A percentile compares a stretch with the other conserved stretches of the same genome.
phyloP scores from a whole-genome alignment of 2,329 filamentous ascomycete species.

The Hymenoscyphus occultus region DNA sequence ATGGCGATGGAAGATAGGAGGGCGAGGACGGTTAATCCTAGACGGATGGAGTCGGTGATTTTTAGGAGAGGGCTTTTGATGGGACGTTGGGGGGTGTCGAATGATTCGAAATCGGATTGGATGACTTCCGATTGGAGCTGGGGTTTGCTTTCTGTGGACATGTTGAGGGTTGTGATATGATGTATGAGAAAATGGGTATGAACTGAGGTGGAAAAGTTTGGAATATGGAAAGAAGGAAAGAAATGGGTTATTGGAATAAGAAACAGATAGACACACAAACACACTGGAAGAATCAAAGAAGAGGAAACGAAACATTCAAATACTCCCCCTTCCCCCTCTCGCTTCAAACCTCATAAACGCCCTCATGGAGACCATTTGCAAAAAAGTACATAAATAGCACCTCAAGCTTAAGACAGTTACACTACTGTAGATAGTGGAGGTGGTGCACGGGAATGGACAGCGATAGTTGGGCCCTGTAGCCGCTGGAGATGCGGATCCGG shows the following conservation, averaged over 20 bases:
- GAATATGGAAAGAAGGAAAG: constrained; percentile 16
- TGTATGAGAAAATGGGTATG: not conserved
- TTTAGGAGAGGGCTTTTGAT: constrained; percentile 13
- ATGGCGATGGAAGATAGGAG: constrained; percentile 51
- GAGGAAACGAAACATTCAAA: constrained; percentile 32
- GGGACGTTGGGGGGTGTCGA: constrained; percentile 21
- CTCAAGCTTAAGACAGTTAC: not conserved
- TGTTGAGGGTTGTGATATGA: constrained; percentile 6
- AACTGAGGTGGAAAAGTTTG: constrained; percentile 5
- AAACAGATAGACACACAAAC: constrained; percentile 10
- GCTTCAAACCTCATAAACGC: constrained; percentile 24
- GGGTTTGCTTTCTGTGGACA: constrained; percentile 23
- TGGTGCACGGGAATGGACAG: not conserved
- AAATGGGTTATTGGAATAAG: constrained; percentile 12
- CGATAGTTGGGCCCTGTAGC: constrained; percentile 14
- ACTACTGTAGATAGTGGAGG: not conserved
- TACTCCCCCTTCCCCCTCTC: constrained; percentile 27
- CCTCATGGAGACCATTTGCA: constrained; percentile 14
- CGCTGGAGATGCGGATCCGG: constrained; percentile 19
- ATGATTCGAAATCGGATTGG: constrained; percentile 27
- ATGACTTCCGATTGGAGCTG: constrained; percentile 21
- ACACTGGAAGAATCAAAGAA: not conserved
- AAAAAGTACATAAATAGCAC: constrained; percentile 28
- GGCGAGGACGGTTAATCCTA: constrained; percentile 49
- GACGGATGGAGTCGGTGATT: constrained; percentile 43